phyloP scores from a whole-genome alignment of 306 rosid species.

The Carpinus viminea region DNA sequence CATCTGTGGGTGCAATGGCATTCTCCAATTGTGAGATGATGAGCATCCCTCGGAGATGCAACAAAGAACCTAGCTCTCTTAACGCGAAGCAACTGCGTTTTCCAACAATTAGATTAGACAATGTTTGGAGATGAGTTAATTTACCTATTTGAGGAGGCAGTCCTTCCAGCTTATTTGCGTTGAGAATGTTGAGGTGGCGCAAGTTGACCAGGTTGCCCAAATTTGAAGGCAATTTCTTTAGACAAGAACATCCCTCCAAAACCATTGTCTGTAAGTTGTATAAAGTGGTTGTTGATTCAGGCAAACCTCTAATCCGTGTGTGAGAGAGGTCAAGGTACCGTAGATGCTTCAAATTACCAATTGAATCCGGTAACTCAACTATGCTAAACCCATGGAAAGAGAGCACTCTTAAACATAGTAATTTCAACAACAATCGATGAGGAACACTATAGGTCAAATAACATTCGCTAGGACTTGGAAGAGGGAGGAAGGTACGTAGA shows the following conservation, averaged over 20 bases:
- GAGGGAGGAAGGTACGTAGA: constrained; percentile 20
- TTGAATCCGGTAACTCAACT: not conserved
- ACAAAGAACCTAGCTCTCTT: not conserved
- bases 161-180: too few species aligned
- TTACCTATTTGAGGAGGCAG: not conserved
- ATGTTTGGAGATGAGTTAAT: not conserved
- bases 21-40: too few species aligned
- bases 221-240: not conserved
- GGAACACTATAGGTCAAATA: not conserved
- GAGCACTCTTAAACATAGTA: not conserved
- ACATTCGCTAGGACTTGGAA: not conserved
- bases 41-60: not conserved
- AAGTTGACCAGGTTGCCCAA: not conserved
- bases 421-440: not conserved
- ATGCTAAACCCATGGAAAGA: not conserved
- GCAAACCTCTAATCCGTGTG: not conserved
- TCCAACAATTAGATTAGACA: too few species aligned
- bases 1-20: too few species aligned
- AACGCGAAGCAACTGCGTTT: too few species aligned
- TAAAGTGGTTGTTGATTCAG: not conserved
- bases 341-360: not conserved
- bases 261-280: constrained; percentile 13
- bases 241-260: not conserved
- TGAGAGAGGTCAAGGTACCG: constrained; percentile 6
- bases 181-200: too few species aligned